Conservation (phyloP, 139 green algal species). For the Chlorella ohadii region DNA sequence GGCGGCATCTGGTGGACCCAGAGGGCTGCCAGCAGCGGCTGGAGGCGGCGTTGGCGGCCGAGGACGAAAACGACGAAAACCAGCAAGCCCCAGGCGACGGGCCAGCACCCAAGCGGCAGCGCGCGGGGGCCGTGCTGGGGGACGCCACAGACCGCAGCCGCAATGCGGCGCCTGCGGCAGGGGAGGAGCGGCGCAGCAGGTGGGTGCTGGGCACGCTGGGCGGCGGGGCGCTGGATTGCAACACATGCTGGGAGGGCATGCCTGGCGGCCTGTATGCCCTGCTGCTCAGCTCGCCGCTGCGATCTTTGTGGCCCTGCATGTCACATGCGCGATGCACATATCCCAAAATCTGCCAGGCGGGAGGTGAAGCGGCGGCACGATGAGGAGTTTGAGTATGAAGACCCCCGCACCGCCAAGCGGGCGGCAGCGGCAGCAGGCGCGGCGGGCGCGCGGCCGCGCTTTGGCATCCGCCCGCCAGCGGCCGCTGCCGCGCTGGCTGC, state of each 20-base stretch:
- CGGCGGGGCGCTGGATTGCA: neutral
- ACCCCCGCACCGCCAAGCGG: slow-evolving; percentile 4
- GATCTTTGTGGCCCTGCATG: neutral
- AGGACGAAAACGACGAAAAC: slow-evolving; percentile 5
- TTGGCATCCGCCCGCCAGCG: slow-evolving; percentile 6
- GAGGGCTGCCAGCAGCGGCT: neutral
- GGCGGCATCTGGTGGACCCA: slow-evolving; percentile 10
- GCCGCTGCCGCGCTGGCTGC: neutral
- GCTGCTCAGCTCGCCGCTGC: neutral
- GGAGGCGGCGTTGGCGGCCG: neutral
- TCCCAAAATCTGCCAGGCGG: no score
- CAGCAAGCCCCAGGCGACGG: neutral
- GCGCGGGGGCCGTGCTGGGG: neutral
- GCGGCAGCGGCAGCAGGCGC: neutral
- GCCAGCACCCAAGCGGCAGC: neutral
- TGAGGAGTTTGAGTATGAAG: slow-evolving; percentile 13
- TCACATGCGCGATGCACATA: no score
- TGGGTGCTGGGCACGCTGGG: neutral
- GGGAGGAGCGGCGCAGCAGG: slow-evolving; percentile 23
- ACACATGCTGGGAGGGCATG: no score
- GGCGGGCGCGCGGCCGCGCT: neutral
- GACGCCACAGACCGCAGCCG: slow-evolving; percentile 12
- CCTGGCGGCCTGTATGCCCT: no score
- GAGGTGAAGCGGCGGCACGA: slow-evolving; percentile 7
- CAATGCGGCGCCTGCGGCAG: neutral